Evolutionary conservation across 345 rosid species (phyloP), one percentile per base, ranked within the genome.

Genomic region (Microcos paniculata): DNA sequence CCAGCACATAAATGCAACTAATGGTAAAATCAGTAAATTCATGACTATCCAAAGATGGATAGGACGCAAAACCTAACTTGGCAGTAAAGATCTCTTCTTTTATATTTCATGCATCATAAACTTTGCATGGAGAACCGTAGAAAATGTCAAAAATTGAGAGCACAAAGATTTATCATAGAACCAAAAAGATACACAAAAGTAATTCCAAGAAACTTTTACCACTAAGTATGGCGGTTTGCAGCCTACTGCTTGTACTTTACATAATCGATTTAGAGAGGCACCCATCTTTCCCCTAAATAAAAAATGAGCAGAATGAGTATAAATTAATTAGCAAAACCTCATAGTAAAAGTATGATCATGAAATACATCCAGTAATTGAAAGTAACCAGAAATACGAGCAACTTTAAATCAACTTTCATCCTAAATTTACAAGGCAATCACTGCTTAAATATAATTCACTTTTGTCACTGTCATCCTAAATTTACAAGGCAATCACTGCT

Each of bases 281-380:
- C 97, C 97, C 59, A 92, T 85, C 84, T 84, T 92, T 49, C 97
- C 97, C 97, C 94, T 90, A 73, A 74, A 61, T 23, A 42, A 42
- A 40, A 42, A 40, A 35, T 10, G 13, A 55, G 81, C 51, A 77
- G 35, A 43, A 82, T 59, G 48, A 62, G 18, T 38, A 16, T 67
- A 75, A 51, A 70, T 77, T 73, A 19, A 71, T 24, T 61, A 51
- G 61, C 35, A n/a, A 31, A 65, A 40, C 46, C 31, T 14, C 28
- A 77, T 53, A 64, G 14, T 35, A 57, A 45, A 61, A 52, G 18
- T 6, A 33, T 21, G 28, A 61, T 43, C 45, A 73, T 43, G 24
- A 46, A 19, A 21, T 56, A 46, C 31, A 42, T 3, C 24, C 13
- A 1, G 8, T 8, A 16, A 26, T 40, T 11, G 16, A 64, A 64